Percentiles rank a stretch among this genome's conserved stretches.
These are phyloP conservation scores for Apiospora saccharicola DNA, from an alignment of 2,329 filamentous ascomycete species.

Conservation along the genomic window DNA sequence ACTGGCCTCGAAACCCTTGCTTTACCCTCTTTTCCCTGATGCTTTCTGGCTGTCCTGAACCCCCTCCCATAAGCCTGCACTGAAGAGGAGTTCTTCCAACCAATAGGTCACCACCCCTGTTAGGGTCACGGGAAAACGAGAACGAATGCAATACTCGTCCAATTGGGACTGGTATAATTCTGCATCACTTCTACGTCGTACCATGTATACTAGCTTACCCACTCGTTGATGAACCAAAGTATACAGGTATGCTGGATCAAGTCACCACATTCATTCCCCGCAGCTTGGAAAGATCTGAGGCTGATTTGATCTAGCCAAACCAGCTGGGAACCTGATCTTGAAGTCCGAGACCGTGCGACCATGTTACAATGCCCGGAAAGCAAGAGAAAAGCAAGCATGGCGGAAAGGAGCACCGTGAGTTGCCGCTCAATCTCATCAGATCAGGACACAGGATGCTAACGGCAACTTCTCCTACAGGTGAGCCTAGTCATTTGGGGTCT, in stretches of 20 bases:
- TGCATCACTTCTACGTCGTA: conserved; percentile 15
- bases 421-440: neutral
- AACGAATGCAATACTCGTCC: neutral
- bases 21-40: neutral
- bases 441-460: neutral
- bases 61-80: neutral
- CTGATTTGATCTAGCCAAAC: neutral
- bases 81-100: neutral
- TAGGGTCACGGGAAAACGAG: conserved; percentile 8
- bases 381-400: conserved; percentile 15
- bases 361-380: conserved; percentile 6
- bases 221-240: neutral
- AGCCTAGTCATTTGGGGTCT: neutral
- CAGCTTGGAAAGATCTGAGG: neutral
- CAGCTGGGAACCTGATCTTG: conserved; percentile 4
- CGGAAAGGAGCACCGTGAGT: neutral
- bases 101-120: conserved; percentile 15
- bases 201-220: neutral
- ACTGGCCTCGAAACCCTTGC: neutral
- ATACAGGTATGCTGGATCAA: conserved; percentile 9
- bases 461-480: neutral
- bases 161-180: conserved; percentile 2
- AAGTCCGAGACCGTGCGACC: conserved; percentile 1
- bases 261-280: neutral
- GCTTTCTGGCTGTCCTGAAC: conserved; percentile 1